A percentile compares a stretch with the other conserved stretches of the same genome.
Evolutionary conservation across 2,329 filamentous ascomycete genomes (phyloP).

Genomic region (Alternaria sp.): DNA sequence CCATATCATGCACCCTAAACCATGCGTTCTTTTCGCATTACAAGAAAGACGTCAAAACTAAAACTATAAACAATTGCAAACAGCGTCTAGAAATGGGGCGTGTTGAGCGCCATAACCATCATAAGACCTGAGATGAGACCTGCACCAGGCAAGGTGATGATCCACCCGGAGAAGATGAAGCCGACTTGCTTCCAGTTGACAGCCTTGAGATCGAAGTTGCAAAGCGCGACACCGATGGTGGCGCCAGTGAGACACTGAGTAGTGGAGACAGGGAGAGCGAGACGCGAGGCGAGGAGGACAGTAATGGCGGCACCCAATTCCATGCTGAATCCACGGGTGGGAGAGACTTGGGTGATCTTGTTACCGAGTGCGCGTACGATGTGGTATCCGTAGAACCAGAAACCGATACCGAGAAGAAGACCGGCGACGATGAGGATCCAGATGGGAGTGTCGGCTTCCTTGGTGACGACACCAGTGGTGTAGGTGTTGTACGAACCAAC

Average conservation of each 20-base stretch:
- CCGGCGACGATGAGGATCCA: conserved; percentile 68
- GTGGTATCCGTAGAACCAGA: conserved; percentile 70
- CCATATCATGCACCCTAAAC: not conserved
- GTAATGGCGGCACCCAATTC: conserved; percentile 63
- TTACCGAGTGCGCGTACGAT: conserved; percentile 70
- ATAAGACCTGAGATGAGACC: conserved; percentile 52
- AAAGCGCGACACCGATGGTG: conserved; percentile 36
- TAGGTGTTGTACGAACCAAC: conserved; percentile 70
- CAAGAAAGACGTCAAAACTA: not conserved
- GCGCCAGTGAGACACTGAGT: conserved; percentile 62
- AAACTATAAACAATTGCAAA: not conserved
- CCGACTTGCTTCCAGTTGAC: conserved; percentile 55
- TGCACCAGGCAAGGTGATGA: conserved; percentile 54
- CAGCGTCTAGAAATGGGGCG: conserved; percentile 47
- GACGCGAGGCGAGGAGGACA: conserved; percentile 68
- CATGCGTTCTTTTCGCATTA: not conserved
- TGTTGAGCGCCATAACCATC: conserved; percentile 54
- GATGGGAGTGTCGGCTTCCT: conserved; percentile 62
- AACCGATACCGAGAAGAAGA: conserved; percentile 62
- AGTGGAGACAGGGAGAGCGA: conserved; percentile 69
- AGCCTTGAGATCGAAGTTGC: conserved; percentile 48
- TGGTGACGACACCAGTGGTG: conserved; percentile 57
- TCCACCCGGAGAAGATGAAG: conserved; percentile 55
- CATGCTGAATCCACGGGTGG: conserved; percentile 58
- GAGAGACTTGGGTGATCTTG: conserved; percentile 67